Base-by-base conservation (phyloP, 2,329 filamentous ascomycete species). In the Colletotrichum sidae region DNA sequence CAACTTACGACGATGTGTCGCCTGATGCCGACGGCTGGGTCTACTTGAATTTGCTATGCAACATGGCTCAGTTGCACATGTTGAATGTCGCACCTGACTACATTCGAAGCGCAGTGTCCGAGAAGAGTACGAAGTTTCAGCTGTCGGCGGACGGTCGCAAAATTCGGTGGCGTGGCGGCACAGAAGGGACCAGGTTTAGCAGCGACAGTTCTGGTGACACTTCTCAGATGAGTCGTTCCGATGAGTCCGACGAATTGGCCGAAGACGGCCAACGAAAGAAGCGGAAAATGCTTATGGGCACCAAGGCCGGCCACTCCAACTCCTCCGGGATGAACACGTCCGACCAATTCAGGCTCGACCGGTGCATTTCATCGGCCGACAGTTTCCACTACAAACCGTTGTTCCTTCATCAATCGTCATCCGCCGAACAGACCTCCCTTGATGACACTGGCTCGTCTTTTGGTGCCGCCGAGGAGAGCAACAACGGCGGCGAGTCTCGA, bases 21-120 rank as follows among this genome's bases (percentile, higher is more conserved):
- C 84, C 88, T 0, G 89, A 90, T 59, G 82, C 83, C 0, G 88
- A 93, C 34, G 92, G 92, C 5, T 96, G 92, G 92, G 88, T 95
- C 0, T 95, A 94, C 70, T 79, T 96, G 7, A 96, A 96, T 70
- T 79, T 96, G 1, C 82, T 96, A 2, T 89, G 90, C 73, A 94
- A 91, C 72, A 86, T 96, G 81, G 93, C 93, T 0, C 93, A 96
- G 76, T 80, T 96, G 15, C 93, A 96, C 71, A 95, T 94, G 0
- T 84, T 96, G 70, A 94, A 93, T 64, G 92, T 96, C 1, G 94
- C 93, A 0, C 84, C 90, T 0, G 88, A 90, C 35, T 95, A 95
- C 71, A 88, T 96, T 44, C 89, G 91, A 63, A 86, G 86, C 41
- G 91, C 93, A 0, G 83, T 96, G 1, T 80, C 82, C 0, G 88